Conservation (phyloP, 106 monocot genomes). For the Apostasia shenzhenica region DNA sequence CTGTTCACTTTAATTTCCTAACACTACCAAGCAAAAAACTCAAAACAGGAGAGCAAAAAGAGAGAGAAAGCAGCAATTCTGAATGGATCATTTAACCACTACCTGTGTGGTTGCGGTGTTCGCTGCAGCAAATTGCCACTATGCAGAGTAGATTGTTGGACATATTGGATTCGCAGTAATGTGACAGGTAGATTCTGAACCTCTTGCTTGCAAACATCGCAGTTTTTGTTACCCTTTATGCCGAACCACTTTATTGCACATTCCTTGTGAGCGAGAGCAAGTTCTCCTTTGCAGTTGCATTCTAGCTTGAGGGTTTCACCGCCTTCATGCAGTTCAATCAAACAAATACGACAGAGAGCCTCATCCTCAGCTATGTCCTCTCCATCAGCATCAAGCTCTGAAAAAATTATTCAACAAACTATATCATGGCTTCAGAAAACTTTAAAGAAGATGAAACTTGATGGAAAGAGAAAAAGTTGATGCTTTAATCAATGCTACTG, state of each 20-base stretch:
- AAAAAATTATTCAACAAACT: too few relatives aligned
- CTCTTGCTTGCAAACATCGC: conserved; percentile 92
- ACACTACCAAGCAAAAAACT: too few relatives aligned
- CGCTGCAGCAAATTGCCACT: too few relatives aligned
- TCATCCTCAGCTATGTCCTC: conserved; percentile 96
- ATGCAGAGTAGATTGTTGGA: not conserved
- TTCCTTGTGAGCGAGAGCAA: conserved; percentile 96
- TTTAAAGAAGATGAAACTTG: too few relatives aligned
- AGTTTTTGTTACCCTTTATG: conserved; percentile 94
- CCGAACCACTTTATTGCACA: conserved; percentile 98
- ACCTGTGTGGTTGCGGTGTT: too few relatives aligned
- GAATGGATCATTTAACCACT: too few relatives aligned
- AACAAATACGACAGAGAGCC: conserved; percentile 93
- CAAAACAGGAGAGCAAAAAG: too few relatives aligned
- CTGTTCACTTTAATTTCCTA: too few relatives aligned
- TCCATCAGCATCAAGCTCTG: conserved; percentile 25
- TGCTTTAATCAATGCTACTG: too few relatives aligned
- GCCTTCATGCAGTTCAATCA: conserved; percentile 74
- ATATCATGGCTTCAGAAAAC: too few relatives aligned
- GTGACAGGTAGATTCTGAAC: conserved; percentile 88
- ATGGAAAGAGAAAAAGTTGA: too few relatives aligned
- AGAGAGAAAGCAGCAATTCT: too few relatives aligned
- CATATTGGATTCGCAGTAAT: conserved; percentile 69
- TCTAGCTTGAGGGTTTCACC: conserved; percentile 97
- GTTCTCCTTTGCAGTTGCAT: conserved; percentile 98